Base-by-base conservation (phyloP, 257 asterid genomes). In the Scutellaria barbata region DNA sequence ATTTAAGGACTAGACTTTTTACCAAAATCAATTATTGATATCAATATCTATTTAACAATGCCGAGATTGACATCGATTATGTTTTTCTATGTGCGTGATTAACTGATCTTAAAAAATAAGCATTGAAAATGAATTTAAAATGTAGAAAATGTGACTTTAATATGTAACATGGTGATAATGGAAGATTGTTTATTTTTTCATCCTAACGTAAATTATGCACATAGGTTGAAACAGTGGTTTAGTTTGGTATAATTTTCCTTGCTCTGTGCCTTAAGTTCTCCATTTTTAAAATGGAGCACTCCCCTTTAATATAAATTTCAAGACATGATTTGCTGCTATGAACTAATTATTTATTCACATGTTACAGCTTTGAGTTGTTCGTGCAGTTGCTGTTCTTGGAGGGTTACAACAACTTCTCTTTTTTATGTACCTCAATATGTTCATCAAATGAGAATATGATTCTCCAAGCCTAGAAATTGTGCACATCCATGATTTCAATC, bases 191-290 rank as follows among this genome's bases (percentile, higher is more conserved):
- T 2, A 30, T 30, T 75, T 73, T 13, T 69, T 55, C 73, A 58
- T 59, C 65, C 64, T 68, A 22, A 61, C 72, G 68, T 54, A 51
- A 2, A 52, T 69, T 72, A 50, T 84, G 70, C 72, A 39, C 80
- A 41, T 77, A 95, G 99, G 99, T 95, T 72, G 99, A 95, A 86
- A 95, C 99, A 55, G 98, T 95, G 77, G 99, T 98, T 59, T 98
- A 95, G 82, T 95, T 95, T 85, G 99, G 99, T 82, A 97, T 92
- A 7, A 90, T 95, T 77, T 95, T 95, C 80, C 98, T 95, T 79
- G 99, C 99, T 64, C 82, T 95, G 85, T 98, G 99, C 47, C 84
- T 95, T 81, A 98, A 95, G 81, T 95, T 95, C 77, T 95, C 99
- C 61, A 78, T 84, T 75, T 71, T 53, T 74, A 35, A 37, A 63